These are phyloP conservation scores for Macrolepiota fuliginosa DNA, from an alignment of 768 basidiomycete species.

Conservation along the genomic window DNA sequence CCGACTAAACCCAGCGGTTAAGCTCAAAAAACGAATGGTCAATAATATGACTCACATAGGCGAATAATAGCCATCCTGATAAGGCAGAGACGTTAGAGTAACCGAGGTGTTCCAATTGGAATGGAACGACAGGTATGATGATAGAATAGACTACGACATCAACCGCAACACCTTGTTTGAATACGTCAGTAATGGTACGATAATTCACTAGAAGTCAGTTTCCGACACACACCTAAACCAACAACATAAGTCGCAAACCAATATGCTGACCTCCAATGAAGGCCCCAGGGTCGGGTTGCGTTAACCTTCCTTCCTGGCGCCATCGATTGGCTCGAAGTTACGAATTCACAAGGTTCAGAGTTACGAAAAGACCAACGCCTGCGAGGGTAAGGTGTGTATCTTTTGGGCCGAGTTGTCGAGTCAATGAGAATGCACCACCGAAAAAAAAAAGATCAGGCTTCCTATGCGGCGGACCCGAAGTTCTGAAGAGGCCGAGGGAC, in stretches of 20 bases:
- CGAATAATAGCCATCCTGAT: slow-evolving; percentile 60
- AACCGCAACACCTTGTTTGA: slow-evolving; percentile 35
- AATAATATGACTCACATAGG: slow-evolving; percentile 41
- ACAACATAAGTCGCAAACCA: slow-evolving; percentile 55
- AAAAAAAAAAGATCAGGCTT: neutral
- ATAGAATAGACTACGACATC: slow-evolving; percentile 62
- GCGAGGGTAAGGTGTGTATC: neutral
- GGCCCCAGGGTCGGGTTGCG: slow-evolving; percentile 34
- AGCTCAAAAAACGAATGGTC: neutral
- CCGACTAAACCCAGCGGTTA: slow-evolving; percentile 36
- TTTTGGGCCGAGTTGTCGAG: neutral
- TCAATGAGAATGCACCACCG: neutral
- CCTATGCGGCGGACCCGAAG: neutral
- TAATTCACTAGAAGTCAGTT: neutral
- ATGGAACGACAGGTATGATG: slow-evolving; percentile 63
- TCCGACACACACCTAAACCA: slow-evolving; percentile 37
- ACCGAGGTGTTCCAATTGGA: slow-evolving; percentile 51
- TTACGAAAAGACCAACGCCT: neutral
- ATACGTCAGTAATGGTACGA: neutral
- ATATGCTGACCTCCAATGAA: slow-evolving; percentile 57
- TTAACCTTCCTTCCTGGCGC: neutral
- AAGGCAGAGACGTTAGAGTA: slow-evolving; percentile 45
- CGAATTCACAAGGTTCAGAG: neutral
- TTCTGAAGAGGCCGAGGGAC: too few species aligned
- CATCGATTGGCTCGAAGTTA: neutral